Percentiles rank a stretch among this genome's conserved stretches.
These are phyloP conservation scores for Neoboletus magnificus DNA, from an alignment of 768 basidiomycete genomes.

Conservation along the genomic window DNA sequence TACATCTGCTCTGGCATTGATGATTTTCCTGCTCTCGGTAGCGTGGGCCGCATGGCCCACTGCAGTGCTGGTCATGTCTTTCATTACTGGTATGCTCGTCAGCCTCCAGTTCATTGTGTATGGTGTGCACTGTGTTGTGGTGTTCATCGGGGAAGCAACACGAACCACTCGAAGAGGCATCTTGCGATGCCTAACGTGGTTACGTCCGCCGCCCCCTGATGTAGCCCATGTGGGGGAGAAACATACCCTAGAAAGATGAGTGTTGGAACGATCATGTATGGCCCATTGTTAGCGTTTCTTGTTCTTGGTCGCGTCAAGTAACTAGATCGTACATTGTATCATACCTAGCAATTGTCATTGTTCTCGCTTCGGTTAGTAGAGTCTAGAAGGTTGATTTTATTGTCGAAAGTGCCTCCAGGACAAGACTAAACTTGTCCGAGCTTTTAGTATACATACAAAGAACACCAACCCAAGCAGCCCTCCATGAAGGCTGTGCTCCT, in stretches of 20 bases:
- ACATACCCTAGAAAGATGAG: background rate
- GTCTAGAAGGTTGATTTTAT: background rate
- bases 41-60: slow-evolving; percentile 63
- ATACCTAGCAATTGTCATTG: background rate
- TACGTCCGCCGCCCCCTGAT: slow-evolving; percentile 7
- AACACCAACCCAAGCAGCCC: background rate
- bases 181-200: slow-evolving; percentile 10
- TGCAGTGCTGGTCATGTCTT: slow-evolving; percentile 58
- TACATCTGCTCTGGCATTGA: slow-evolving; percentile 51
- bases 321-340: too few species aligned
- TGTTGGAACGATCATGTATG: background rate
- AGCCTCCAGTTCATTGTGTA: slow-evolving; percentile 65
- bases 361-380: background rate
- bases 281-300: background rate
- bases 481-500: background rate
- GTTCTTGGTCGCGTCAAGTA: background rate
- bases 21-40: slow-evolving; percentile 56
- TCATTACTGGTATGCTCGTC: slow-evolving; percentile 55
- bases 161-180: slow-evolving; percentile 12
- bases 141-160: slow-evolving; percentile 5
- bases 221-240: slow-evolving; percentile 16
- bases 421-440: background rate
- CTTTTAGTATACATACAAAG: background rate
- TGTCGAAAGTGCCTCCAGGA: background rate
- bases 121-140: slow-evolving; percentile 35